Evolutionary conservation across 2,329 filamentous ascomycete species (phyloP).

Genomic region (Fusarium euwallaceae): DNA sequence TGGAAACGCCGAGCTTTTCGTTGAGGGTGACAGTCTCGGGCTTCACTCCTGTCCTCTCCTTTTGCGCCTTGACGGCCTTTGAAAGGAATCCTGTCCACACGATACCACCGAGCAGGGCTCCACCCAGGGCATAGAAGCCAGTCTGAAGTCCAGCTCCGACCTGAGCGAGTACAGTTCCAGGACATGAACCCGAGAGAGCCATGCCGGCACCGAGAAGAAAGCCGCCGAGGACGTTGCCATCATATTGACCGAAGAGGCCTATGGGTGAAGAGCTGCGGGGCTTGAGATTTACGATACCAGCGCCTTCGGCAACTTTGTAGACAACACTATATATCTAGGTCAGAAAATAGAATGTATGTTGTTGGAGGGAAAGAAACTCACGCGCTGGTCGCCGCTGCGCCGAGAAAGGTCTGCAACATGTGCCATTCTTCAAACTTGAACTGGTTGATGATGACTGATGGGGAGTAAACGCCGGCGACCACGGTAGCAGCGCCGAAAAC

Average conservation of each 20-base stretch:
- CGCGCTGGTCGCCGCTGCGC: slow-evolving; percentile 73
- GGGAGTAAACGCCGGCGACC: slow-evolving; percentile 71
- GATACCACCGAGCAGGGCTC: slow-evolving; percentile 68
- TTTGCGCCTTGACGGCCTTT: slow-evolving; percentile 49
- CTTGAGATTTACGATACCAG: slow-evolving; percentile 58
- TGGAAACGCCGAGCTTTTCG: slow-evolving; percentile 57
- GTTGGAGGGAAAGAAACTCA: slow-evolving; percentile 54
- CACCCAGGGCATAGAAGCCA: slow-evolving; percentile 65
- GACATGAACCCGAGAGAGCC: slow-evolving; percentile 74
- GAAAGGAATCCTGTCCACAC: slow-evolving; percentile 62
- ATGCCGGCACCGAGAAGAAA: slow-evolving; percentile 74
- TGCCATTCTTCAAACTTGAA: slow-evolving; percentile 72
- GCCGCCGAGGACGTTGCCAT: slow-evolving; percentile 76
- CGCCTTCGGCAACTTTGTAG: slow-evolving; percentile 60
- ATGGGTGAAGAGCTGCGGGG: slow-evolving; percentile 66
- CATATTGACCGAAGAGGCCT: slow-evolving; percentile 66
- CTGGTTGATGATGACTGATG: slow-evolving; percentile 71
- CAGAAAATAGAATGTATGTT: background rate
- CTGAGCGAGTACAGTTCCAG: slow-evolving; percentile 74
- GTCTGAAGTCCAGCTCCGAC: slow-evolving; percentile 65
- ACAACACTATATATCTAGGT: slow-evolving; percentile 52
- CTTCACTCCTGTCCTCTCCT: slow-evolving; percentile 43
- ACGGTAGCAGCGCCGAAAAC: slow-evolving; percentile 73
- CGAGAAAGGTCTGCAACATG: slow-evolving; percentile 75
- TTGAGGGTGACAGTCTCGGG: slow-evolving; percentile 53